Conservation (phyloP, 2,329 filamentous ascomycete species). For the Exophiala mesophila region DNA sequence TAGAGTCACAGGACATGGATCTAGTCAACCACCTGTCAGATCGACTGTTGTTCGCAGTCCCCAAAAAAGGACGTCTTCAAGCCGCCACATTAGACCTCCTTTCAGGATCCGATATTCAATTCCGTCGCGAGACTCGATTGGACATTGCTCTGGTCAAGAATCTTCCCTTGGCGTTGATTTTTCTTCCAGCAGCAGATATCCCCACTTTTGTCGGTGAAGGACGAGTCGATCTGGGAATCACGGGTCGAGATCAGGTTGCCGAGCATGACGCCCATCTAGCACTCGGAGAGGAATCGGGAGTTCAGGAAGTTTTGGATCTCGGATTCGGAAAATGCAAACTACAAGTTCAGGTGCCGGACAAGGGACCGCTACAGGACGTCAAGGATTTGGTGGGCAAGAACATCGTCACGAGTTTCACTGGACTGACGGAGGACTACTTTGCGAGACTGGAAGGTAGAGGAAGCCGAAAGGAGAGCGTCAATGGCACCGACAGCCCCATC, state of each 20-base stretch:
- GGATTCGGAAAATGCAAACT: slow-evolving; percentile 88
- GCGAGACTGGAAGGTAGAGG: slow-evolving; percentile 60
- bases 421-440: slow-evolving; percentile 79
- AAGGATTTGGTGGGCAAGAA: slow-evolving; percentile 85
- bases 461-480: slow-evolving; percentile 33
- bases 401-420: slow-evolving; percentile 91
- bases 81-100: slow-evolving; percentile 84
- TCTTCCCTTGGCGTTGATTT: slow-evolving; percentile 88
- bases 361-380: slow-evolving; percentile 64
- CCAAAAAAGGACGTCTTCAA: slow-evolving; percentile 96
- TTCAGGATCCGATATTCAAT: slow-evolving; percentile 91
- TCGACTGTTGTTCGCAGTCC: slow-evolving; percentile 91
- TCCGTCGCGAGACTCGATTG: slow-evolving; percentile 87
- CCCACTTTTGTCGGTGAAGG: slow-evolving; percentile 96
- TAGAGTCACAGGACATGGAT: slow-evolving; percentile 48
- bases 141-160: slow-evolving; percentile 99
- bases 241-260: slow-evolving; percentile 83
- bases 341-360: slow-evolving; percentile 93
- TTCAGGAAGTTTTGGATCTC: slow-evolving; percentile 83
- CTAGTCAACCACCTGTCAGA: slow-evolving; percentile 72
- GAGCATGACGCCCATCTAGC: slow-evolving; percentile 68
- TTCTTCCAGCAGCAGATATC: slow-evolving; percentile 94
- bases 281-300: slow-evolving; percentile 47
- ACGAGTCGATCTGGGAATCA: slow-evolving; percentile 89
- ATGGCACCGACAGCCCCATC: slow-evolving; percentile 31